Evolutionary conservation across 2,329 filamentous ascomycete species (phyloP).

Genomic region (Cercospora sp.): DNA sequence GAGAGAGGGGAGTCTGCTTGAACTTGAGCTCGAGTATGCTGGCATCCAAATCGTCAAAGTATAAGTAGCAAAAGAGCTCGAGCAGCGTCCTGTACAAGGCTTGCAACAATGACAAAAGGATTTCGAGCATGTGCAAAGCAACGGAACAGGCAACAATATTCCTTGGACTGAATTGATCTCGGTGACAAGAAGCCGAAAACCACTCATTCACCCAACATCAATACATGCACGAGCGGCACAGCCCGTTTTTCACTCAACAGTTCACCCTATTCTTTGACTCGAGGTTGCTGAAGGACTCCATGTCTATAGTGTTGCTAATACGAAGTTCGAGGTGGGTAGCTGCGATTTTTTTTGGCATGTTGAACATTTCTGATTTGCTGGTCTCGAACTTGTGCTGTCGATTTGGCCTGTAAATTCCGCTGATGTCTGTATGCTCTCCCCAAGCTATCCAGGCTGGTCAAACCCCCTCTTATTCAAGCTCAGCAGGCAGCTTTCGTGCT

Average conservation of each 20-base stretch:
- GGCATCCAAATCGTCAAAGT: neutral
- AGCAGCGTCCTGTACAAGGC: neutral
- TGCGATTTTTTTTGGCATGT: neutral
- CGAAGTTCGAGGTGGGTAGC: neutral
- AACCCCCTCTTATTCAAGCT: neutral
- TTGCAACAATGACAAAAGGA: neutral
- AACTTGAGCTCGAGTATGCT: too few relatives aligned
- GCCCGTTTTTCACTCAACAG: neutral
- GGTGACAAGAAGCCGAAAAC: neutral
- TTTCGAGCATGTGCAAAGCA: neutral
- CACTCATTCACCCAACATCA: neutral
- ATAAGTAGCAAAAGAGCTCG: neutral
- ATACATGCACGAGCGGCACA: neutral
- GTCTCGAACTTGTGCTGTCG: neutral
- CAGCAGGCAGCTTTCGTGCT: neutral
- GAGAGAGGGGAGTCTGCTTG: too few relatives aligned
- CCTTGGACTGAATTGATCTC: neutral
- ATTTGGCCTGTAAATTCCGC: neutral
- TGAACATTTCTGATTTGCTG: neutral
- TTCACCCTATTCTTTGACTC: neutral
- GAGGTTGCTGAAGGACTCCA: too few relatives aligned
- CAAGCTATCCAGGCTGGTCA: neutral
- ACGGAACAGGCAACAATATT: neutral
- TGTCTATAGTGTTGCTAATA: too few relatives aligned
- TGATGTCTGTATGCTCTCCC: neutral